A percentile compares a stretch with the other conserved stretches of the same genome.
phyloP scores from a whole-genome alignment of 495 filamentous ascomycete species.

The Tuber indicum region DNA sequence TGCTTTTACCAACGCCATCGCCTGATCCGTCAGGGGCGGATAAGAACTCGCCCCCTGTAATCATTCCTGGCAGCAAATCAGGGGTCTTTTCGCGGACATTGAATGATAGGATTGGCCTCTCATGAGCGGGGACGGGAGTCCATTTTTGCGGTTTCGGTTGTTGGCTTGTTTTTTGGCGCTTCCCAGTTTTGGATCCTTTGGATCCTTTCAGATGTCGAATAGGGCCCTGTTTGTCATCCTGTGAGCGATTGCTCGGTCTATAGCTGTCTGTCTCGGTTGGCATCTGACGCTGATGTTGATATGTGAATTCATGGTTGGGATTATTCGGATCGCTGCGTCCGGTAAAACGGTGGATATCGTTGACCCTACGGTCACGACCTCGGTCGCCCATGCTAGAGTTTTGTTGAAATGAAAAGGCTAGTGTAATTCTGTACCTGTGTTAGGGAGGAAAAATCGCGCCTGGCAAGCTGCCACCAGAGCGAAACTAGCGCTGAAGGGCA shows the following conservation, averaged over 20 bases:
- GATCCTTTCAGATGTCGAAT: conserved; percentile 7
- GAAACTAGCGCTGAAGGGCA: not conserved
- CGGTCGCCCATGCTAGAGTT: conserved; percentile 10
- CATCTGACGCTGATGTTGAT: conserved; percentile 20
- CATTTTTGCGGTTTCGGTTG: conserved; percentile 3
- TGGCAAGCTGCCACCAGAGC: not conserved
- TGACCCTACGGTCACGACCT: conserved; percentile 18
- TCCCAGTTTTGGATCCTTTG: conserved; percentile 20
- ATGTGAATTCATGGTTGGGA: conserved; percentile 33
- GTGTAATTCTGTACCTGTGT: not conserved
- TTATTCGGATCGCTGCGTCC: conserved; percentile 32
- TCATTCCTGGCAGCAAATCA: conserved; percentile 39
- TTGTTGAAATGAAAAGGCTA: not conserved
- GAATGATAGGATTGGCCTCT: conserved; percentile 40
- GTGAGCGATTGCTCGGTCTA: conserved; percentile 12
- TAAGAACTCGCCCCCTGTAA: conserved; percentile 14
- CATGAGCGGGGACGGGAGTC: conserved; percentile 37
- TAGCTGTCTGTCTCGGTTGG: conserved; percentile 20
- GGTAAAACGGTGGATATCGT: conserved; percentile 32
- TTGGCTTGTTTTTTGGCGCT: conserved; percentile 21
- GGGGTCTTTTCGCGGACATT: conserved; percentile 40
- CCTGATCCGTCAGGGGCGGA: conserved; percentile 17
- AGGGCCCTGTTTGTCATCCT: conserved; percentile 15
- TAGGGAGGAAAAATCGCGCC: not conserved
- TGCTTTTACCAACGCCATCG: conserved; percentile 26